Evolutionary conservation across 371 early-diverging fungal species (phyloP).

Genomic region (Rhizopus stolonifer): DNA sequence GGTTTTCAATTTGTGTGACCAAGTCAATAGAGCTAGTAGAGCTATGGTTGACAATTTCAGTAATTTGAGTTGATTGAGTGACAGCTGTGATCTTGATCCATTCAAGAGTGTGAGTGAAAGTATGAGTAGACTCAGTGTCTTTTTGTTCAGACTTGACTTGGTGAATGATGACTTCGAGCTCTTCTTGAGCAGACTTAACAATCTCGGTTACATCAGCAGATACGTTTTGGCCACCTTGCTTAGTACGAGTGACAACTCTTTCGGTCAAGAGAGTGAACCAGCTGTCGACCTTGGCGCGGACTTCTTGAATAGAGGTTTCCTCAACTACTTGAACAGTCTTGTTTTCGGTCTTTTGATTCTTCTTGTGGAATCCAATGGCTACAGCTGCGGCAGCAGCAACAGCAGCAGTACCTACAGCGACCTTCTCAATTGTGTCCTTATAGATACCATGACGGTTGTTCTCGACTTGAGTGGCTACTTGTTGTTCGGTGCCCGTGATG

Average conservation of each 20-base stretch:
- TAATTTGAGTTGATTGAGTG: conserved; percentile 27
- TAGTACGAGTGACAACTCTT: conserved; percentile 20
- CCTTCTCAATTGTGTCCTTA: conserved; percentile 26
- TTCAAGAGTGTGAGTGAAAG: conserved; percentile 23
- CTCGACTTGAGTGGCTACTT: conserved; percentile 3
- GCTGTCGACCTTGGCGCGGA: conserved; percentile 17
- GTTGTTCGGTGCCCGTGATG: conserved; percentile 14
- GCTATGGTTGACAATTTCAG: conserved; percentile 21
- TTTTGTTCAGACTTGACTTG: conserved; percentile 17
- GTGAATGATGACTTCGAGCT: conserved; percentile 20
- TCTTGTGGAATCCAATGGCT: conserved; percentile 20
- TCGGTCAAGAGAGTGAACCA: conserved; percentile 26
- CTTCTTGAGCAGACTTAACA: conserved; percentile 27
- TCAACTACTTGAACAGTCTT: conserved; percentile 22
- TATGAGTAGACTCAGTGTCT: conserved; percentile 12
- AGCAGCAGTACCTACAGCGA: conserved; percentile 23
- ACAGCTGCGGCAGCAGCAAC: conserved; percentile 28
- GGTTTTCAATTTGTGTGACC: conserved; percentile 36
- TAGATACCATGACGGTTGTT: conserved; percentile 14
- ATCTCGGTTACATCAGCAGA: conserved; percentile 23
- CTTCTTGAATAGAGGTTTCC: conserved; percentile 16
- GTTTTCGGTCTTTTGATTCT: conserved; percentile 20
- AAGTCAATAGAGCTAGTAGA: conserved; percentile 28
- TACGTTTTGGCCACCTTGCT: conserved; percentile 25
- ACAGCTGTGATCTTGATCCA: conserved; percentile 28